Evolutionary conservation across 352 stramenopile genomes (phyloP).

Genomic region (Phytophthora cryptogea): DNA sequence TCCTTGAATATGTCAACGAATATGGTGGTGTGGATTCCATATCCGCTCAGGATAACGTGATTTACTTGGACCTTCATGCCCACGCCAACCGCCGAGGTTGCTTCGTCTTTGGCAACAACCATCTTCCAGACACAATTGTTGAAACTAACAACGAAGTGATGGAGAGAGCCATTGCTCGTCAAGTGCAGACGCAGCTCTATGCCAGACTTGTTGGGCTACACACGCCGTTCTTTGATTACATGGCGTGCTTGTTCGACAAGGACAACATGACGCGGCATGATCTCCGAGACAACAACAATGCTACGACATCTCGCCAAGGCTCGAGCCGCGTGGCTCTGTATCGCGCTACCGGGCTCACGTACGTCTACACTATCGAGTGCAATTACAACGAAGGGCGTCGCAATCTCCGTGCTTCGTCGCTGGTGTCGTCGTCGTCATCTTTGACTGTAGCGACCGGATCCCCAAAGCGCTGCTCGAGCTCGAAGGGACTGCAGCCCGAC

Average conservation of each 20-base stretch:
- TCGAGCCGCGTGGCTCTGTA: slow-evolving; percentile 81
- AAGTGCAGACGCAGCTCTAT: slow-evolving; percentile 88
- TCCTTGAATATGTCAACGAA: slow-evolving; percentile 35
- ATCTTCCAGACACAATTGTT: slow-evolving; percentile 31
- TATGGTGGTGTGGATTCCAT: slow-evolving; percentile 37
- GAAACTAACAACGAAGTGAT: slow-evolving; percentile 17
- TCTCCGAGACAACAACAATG: slow-evolving; percentile 60
- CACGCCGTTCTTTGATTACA: slow-evolving; percentile 87
- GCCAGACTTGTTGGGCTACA: slow-evolving; percentile 72
- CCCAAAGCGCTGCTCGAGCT: slow-evolving; percentile 12
- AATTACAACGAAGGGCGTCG: slow-evolving; percentile 89
- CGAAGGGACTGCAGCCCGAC: slow-evolving; percentile 12
- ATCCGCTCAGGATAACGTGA: slow-evolving; percentile 29
- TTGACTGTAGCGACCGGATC: slow-evolving; percentile 1
- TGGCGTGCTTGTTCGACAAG: slow-evolving; percentile 81
- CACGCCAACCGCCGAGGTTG: slow-evolving; percentile 89
- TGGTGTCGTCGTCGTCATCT: slow-evolving; percentile 20
- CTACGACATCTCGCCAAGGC: slow-evolving; percentile 62
- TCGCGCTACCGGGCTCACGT: slow-evolving; percentile 64
- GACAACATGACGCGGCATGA: slow-evolving; percentile 78
- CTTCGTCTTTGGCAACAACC: slow-evolving; percentile 92
- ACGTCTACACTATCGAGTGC: slow-evolving; percentile 93
- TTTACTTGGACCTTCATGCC: slow-evolving; percentile 92
- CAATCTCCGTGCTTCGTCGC: slow-evolving; percentile 35
- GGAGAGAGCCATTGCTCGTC: slow-evolving; percentile 26